Evolutionary conservation across 192 early-diverging fungal genomes (phyloP).

Genomic region (Umbelopsis vinacea): DNA sequence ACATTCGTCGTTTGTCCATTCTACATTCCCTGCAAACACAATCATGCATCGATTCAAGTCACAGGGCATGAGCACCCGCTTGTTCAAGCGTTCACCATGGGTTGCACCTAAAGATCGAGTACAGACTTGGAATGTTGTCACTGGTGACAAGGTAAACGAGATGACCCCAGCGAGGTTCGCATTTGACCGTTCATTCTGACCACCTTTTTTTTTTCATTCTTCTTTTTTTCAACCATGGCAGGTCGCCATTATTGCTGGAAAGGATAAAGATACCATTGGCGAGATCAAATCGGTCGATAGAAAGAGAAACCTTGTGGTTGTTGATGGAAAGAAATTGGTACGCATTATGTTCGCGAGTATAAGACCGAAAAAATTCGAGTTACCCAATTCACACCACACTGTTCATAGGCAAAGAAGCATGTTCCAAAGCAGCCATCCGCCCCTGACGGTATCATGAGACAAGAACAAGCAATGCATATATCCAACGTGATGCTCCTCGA

Average conservation of each 20-base stretch:
- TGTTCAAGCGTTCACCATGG: conserved; percentile 31
- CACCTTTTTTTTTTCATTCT: background rate
- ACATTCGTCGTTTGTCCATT: background rate
- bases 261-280: conserved; percentile 45
- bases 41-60: conserved; percentile 47
- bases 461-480: conserved; percentile 48
- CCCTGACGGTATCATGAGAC: conserved; percentile 43
- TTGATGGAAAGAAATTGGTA: conserved; percentile 45
- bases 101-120: conserved; percentile 43
- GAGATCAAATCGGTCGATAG: conserved; percentile 43
- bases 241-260: conserved; percentile 48
- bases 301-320: conserved; percentile 39
- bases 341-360: background rate
- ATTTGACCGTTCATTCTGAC: background rate
- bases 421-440: conserved; percentile 41
- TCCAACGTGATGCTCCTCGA: conserved; percentile 52
- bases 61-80: conserved; percentile 36
- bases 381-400: background rate
- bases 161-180: too few species aligned
- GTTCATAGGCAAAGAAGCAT: conserved; percentile 43
- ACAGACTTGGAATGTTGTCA: conserved; percentile 40
- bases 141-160: conserved; percentile 45
- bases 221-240: conserved; percentile 1
- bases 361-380: too few species aligned
- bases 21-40: conserved; percentile 10